A percentile compares a stretch with the other conserved stretches of the same genome.
phyloP scores from a whole-genome alignment of 2,329 filamentous ascomycete species.

The Alternaria postmessia region DNA sequence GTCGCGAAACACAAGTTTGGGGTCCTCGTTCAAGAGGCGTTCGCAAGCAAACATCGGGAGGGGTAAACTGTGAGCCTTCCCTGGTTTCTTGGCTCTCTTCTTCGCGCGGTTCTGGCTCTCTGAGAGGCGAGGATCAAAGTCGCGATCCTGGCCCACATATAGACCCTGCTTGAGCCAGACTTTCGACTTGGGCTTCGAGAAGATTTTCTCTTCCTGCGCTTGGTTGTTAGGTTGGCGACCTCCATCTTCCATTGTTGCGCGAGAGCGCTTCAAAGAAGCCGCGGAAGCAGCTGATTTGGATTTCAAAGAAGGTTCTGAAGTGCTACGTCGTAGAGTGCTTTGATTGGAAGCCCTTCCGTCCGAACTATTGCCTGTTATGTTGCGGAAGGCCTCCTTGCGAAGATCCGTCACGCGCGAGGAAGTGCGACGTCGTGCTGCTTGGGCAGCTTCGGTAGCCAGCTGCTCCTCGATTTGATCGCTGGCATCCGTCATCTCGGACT shows the following conservation, averaged over 20 bases:
- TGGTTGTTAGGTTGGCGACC: slow-evolving; percentile 21
- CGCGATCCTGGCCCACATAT: slow-evolving; percentile 79
- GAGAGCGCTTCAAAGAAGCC: slow-evolving; percentile 34
- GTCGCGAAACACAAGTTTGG: slow-evolving; percentile 63
- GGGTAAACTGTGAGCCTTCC: slow-evolving; percentile 69
- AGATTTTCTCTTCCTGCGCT: slow-evolving; percentile 29
- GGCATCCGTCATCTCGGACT: slow-evolving; percentile 18
- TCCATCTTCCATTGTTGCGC: slow-evolving; percentile 29
- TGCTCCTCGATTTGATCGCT: slow-evolving; percentile 43
- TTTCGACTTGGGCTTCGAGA: slow-evolving; percentile 63
- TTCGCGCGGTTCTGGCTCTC: slow-evolving; percentile 56
- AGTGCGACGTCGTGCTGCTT: slow-evolving; percentile 44
- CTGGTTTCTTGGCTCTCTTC: slow-evolving; percentile 41
- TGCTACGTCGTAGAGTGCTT: slow-evolving; percentile 37
- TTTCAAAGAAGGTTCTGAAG: slow-evolving; percentile 35
- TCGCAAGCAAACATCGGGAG: slow-evolving; percentile 81
- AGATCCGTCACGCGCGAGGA: slow-evolving; percentile 46
- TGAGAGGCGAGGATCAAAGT: slow-evolving; percentile 54
- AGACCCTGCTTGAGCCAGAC: slow-evolving; percentile 83
- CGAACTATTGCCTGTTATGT: slow-evolving; percentile 46
- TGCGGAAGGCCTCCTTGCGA: slow-evolving; percentile 44
- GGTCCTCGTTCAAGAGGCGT: slow-evolving; percentile 70
- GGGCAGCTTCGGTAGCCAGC: slow-evolving; percentile 42
- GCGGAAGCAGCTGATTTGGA: slow-evolving; percentile 21
- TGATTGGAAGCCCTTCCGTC: slow-evolving; percentile 48